Base-by-base conservation (phyloP, 1,284 basidiomycete genomes). In the Heimioporus retisporus region DNA sequence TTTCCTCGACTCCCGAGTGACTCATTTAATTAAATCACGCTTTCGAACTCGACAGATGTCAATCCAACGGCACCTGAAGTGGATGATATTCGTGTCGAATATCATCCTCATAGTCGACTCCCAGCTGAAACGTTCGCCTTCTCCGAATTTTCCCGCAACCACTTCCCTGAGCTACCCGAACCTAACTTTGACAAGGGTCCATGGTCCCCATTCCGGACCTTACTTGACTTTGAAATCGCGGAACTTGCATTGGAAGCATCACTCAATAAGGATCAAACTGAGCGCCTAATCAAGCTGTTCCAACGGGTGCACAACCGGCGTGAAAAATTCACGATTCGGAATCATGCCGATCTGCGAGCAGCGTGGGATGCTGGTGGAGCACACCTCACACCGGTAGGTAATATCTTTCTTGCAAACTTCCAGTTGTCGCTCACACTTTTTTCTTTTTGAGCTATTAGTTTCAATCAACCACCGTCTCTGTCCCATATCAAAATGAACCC, bases 161-260 rank as follows among this genome's bases (percentile, higher is more conserved):
- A 60, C 31, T 35, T 14, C 25, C 28, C 61, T 14, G 23, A 43
- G 11, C n/a, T 35, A 42, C 31, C 21, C 19, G 11, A 8, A 2
- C 56, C 58, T 21, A n/a, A 60, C 19, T 19, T 46, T 15, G 44
- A 14, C 21, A 15, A 4, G 14, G 48, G 64, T 0, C 69, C 64
- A 0, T 70, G 67, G 64, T 21, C 64, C 5, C 69, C 67, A 25
- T 70, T 70, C 14, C 16, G 21, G 2, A 59, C 56, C 2, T 28
- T 21, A n/a, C 64, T 70, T 35, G 54, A 70, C 46, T 70, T 68
- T 55, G 61, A 68, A 15, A 50, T 70, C 50, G 67, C 48, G 1
- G 69, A 69, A 19, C 54, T 70, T 4, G 62, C 48, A 0, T 60
- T 66, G 5, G 55, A 70, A 21, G 43, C 64, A 4, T 21, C 61